Evolutionary conservation across 805 yeast genomes (phyloP), one percentile per base, ranked within the genome.

Genomic region (Saturnispora mendoncae): DNA sequence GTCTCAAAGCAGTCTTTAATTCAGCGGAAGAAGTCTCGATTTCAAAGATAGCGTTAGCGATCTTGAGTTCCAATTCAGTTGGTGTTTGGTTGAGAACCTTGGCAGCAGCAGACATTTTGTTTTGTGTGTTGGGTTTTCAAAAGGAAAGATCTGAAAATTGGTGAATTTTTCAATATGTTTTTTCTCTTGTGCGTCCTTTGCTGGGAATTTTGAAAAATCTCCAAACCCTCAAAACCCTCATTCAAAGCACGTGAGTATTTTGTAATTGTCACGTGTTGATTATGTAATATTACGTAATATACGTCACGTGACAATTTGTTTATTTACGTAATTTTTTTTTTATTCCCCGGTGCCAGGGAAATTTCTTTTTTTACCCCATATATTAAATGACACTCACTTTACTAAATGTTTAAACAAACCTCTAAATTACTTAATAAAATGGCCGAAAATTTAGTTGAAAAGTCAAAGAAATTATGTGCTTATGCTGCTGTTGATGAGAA

Each of bases 1-100:
- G 87, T 80, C 97, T 87, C 72, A 92, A 80, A 64, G 87, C 97
- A 66, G 95, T 88, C 82, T 88, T 90, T 71, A 88, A 77, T 69
- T 90, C 97, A 27, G 42, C 33, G 67, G 94, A 85, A 70, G 83
- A 76, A 65, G 74, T 66, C 80, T 92, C 97, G 71, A 92, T 80
- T 76, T 92, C 98, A 62, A 80, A 69, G 69, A 92, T 84, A 66
- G 97, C 96, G 78, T 90, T 97, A 65, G 96, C 97, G 68, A 92
- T 94, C 78, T 90, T 94, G 73, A 92, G 84, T 79, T 92, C 98
- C 73, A 92, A 87, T 76, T 92, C 97, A 68, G 92, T 69, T 76
- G 98, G 97, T 66, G 84, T 84, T 68, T 82, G 80, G 67, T 87
- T 80, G 72, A 90, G 81, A 73, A 92, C 79, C 80, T 92, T 92